Conservation (phyloP, 768 basidiomycete genomes). For the Rhodotorula kratochvilovae region DNA sequence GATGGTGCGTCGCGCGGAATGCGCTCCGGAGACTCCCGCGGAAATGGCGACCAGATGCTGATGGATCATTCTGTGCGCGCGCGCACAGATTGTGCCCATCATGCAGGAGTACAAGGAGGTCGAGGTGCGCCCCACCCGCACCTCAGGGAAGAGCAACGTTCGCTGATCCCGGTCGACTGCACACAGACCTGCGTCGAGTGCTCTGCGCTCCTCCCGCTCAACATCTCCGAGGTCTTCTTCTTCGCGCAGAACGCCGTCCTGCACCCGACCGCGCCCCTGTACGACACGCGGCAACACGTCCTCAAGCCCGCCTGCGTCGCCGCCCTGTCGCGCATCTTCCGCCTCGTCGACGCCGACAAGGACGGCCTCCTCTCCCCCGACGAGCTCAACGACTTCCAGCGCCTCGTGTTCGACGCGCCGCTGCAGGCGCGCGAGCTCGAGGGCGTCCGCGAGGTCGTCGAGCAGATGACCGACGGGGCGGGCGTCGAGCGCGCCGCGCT, state of each 20-base stretch:
- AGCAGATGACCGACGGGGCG: slow-evolving; percentile 31
- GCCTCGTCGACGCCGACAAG: slow-evolving; percentile 89
- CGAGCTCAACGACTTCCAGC: slow-evolving; percentile 94
- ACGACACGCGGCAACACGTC: slow-evolving; percentile 92
- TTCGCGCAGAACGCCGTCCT: slow-evolving; percentile 97
- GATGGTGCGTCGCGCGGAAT: slow-evolving; percentile 52
- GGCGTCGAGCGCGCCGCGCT: slow-evolving; percentile 55
- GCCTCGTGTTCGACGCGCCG: slow-evolving; percentile 92
- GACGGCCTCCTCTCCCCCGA: slow-evolving; percentile 83
- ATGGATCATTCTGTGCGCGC: neutral
- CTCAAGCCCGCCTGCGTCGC: slow-evolving; percentile 86
- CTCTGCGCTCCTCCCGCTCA: slow-evolving; percentile 38
- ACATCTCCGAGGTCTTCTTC: slow-evolving; percentile 91
- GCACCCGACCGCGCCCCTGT: slow-evolving; percentile 92
- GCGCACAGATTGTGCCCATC: slow-evolving; percentile 72
- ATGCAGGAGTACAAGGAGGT: slow-evolving; percentile 92
- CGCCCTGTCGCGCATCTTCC: slow-evolving; percentile 89
- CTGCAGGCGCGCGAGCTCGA: slow-evolving; percentile 88
- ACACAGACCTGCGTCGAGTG: slow-evolving; percentile 84
- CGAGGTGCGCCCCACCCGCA: slow-evolving; percentile 12
- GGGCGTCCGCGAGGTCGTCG: slow-evolving; percentile 89
- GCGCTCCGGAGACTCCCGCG: neutral
- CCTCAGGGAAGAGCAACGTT: neutral
- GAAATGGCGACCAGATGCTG: neutral
- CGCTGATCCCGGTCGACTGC: too few relatives aligned